Conservation (phyloP, 345 rosid species). For the Passiflora organensis region DNA sequence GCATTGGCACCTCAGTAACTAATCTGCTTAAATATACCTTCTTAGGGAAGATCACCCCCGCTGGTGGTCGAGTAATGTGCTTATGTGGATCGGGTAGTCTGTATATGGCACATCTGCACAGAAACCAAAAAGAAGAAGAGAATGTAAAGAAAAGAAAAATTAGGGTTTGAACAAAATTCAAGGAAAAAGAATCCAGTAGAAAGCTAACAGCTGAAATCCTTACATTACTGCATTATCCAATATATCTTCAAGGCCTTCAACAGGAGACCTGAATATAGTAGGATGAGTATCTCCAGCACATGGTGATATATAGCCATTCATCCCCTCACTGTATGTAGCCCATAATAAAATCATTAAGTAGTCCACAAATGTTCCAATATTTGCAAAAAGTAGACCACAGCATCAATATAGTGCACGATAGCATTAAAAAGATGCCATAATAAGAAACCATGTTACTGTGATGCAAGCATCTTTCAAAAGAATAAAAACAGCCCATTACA, state of each 20-base stretch:
- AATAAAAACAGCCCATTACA: no score
- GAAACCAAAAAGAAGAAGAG: background rate
- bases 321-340: slow-evolving; percentile 76
- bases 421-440: no score
- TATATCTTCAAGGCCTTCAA: no score
- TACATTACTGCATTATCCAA: slow-evolving; percentile 81
- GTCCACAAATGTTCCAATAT: slow-evolving; percentile 5
- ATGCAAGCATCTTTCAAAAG: no score
- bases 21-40: slow-evolving; percentile 18
- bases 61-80: slow-evolving; percentile 16
- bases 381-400: no score
- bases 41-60: slow-evolving; percentile 14
- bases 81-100: slow-evolving; percentile 18
- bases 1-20: background rate
- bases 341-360: slow-evolving; percentile 36
- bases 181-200: background rate
- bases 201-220: slow-evolving; percentile 24
- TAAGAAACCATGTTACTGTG: no score
- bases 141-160: slow-evolving; percentile 1
- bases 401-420: no score
- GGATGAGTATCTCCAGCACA: no score
- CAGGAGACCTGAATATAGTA: no score
- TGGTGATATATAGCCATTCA: no score
- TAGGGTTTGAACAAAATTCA: background rate
- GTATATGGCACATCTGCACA: slow-evolving; percentile 19